Evolutionary conservation across 768 basidiomycete species (phyloP).

Genomic region (Saitozyma sp.): DNA sequence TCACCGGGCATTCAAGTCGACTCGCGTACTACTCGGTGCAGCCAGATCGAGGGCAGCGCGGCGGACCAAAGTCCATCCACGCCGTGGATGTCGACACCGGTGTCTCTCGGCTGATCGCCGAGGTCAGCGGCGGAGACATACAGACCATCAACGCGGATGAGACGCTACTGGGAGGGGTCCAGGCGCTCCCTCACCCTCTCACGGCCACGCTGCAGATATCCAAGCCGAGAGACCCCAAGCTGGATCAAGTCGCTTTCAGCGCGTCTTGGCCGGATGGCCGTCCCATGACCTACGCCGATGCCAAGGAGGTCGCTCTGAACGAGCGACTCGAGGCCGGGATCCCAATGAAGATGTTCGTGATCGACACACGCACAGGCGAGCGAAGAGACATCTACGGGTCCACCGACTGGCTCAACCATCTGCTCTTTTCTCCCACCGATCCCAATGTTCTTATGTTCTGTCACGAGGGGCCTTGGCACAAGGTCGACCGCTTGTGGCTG

Average conservation of each 20-base stretch:
- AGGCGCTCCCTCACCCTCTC: slow-evolving; percentile 3
- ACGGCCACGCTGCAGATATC: no score
- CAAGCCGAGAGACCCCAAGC: slow-evolving; percentile 10
- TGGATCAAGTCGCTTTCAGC: slow-evolving; percentile 21
- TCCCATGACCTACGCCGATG: slow-evolving; percentile 31
- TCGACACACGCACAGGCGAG: slow-evolving; percentile 16
- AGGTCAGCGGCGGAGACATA: slow-evolving; percentile 17
- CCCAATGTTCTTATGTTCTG: slow-evolving; percentile 24
- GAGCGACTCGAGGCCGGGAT: slow-evolving; percentile 22
- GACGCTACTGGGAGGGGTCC: slow-evolving; percentile 19
- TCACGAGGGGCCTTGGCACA: slow-evolving; percentile 31
- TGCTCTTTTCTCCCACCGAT: slow-evolving; percentile 28
- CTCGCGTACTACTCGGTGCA: slow-evolving; percentile 17
- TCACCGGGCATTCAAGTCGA: slow-evolving; percentile 13
- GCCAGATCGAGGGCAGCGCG: slow-evolving; percentile 6
- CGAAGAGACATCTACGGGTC: slow-evolving; percentile 19
- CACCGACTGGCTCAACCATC: slow-evolving; percentile 30
- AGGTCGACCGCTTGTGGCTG: slow-evolving; percentile 26
- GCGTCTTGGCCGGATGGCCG: slow-evolving; percentile 25
- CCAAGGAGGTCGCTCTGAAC: slow-evolving; percentile 21
- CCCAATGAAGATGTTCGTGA: slow-evolving; percentile 19
- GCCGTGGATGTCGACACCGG: slow-evolving; percentile 19
- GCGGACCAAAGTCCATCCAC: slow-evolving; percentile 11
- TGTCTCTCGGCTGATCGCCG: slow-evolving; percentile 5
- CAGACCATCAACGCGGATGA: slow-evolving; percentile 27